Base-by-base conservation (phyloP, 108 stramenopile genomes). In the Thalassiosira profunda region DNA sequence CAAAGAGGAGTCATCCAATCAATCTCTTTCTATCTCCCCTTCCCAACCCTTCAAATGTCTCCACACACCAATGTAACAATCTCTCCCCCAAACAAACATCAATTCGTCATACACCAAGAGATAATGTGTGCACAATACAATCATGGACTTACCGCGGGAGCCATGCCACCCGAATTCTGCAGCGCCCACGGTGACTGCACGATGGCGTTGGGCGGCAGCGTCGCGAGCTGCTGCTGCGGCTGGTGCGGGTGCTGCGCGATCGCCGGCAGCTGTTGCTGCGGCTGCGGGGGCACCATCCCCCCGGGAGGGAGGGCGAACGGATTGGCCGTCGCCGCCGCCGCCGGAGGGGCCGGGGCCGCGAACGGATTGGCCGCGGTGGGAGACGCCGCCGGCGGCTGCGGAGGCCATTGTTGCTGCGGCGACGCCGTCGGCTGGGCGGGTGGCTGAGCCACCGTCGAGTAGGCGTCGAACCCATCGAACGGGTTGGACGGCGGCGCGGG, bases 401-500 rank as follows among this genome's bases (percentile, higher is more conserved):
- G 65, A 6, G 26, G 65, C n/a, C 14, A 41, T 20, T 53, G 34
- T 37, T 42, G 40, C 12, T 42, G 6, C 44, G 37, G n/a, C 20
- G 30, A 18, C 49, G 14, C 20, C 20, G 10, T 10, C 38, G 10
- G 38, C 5, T 58, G 7, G 5, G 70, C 35, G 31, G 70, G 60
- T 43, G 64, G 64, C 17, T 59, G 43, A n/a, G 70, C 70, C 38
- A 71, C 70, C 21, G 15, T 37, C 5, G 70, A 15, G 49, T 75
- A 75, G 17, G 45, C 37, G 42, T 75, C 74, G 65, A 75, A 75
- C 36, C 74, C 74, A 53, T 75, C 74, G 49, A 75, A 75, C 9
- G 74, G 74, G 29, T 75, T 75, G 26, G 65, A 55, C 14, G 74
- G 72, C 7, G 52, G 57, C 26, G 29, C 43, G 9, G 55, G 45